Percentiles rank a stretch among this genome's conserved stretches.
Conservation (phyloP, 2,329 filamentous ascomycete genomes). For the Zymoseptoria ardabiliae region DNA sequence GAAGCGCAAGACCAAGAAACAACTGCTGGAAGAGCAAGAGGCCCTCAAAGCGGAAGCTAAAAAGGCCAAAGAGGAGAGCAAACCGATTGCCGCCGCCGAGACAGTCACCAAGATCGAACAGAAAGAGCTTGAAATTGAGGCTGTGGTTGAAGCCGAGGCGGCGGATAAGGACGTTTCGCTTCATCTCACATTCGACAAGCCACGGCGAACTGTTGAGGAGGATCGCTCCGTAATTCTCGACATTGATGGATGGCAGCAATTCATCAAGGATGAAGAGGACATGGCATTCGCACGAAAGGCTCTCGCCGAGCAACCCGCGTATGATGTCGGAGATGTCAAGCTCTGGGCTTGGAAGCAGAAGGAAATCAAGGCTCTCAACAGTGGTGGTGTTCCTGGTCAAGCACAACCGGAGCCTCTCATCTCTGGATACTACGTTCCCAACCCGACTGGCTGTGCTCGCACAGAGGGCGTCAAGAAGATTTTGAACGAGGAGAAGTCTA, state of each 20-base stretch:
- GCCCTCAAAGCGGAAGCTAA: constrained; percentile 43
- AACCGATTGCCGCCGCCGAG: constrained; percentile 25
- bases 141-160: constrained; percentile 38
- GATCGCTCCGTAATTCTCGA: constrained; percentile 58
- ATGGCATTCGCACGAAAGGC: constrained; percentile 49
- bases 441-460: constrained; percentile 74
- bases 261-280: constrained; percentile 64
- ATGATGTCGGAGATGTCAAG: constrained; percentile 50
- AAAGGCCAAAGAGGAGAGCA: constrained; percentile 23
- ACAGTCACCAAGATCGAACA: constrained; percentile 32
- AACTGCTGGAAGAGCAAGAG: constrained; percentile 57
- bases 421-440: constrained; percentile 72
- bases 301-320: constrained; percentile 40
- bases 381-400: constrained; percentile 48
- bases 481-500: constrained; percentile 92
- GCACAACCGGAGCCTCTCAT: constrained; percentile 49
- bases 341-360: constrained; percentile 67
- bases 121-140: constrained; percentile 41
- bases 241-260: constrained; percentile 61
- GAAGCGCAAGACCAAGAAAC: constrained; percentile 69
- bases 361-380: constrained; percentile 62
- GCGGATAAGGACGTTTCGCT: constrained; percentile 47
- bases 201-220: constrained; percentile 59
- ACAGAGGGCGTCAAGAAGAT: constrained; percentile 96
- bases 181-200: constrained; percentile 52